Percentiles rank a stretch among this genome's conserved stretches.
Evolutionary conservation across 345 rosid genomes (phyloP).

Genomic region (Eutrema heterophyllum): DNA sequence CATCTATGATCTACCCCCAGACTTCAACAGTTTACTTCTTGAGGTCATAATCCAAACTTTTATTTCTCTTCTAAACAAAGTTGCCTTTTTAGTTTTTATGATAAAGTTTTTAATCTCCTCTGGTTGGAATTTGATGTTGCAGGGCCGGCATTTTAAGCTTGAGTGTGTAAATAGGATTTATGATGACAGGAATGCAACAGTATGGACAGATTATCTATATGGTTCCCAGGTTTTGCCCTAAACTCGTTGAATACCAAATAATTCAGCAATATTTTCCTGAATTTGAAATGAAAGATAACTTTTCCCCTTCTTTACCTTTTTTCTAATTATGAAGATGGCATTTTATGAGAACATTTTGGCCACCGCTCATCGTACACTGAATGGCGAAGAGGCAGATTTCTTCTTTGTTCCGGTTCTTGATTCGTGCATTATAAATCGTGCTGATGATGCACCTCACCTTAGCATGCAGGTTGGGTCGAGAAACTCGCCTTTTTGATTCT

Average conservation of each 20-base stretch:
- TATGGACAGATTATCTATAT: slow-evolving; percentile 87
- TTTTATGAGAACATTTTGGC: slow-evolving; percentile 89
- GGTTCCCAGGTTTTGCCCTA: slow-evolving; percentile 71
- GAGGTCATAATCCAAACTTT: slow-evolving; percentile 57
- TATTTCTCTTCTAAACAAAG: background rate
- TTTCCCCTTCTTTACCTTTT: background rate
- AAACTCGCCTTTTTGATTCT: background rate
- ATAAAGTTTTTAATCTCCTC: background rate
- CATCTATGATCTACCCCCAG: slow-evolving; percentile 90
- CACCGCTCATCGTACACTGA: slow-evolving; percentile 71
- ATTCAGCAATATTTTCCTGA: background rate
- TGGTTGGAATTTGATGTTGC: slow-evolving; percentile 28
- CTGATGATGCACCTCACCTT: slow-evolving; percentile 89
- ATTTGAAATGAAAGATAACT: background rate
- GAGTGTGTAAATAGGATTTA: slow-evolving; percentile 91
- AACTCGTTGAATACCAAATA: background rate
- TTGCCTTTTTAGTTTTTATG: background rate
- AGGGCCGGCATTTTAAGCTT: slow-evolving; percentile 91
- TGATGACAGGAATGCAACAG: slow-evolving; percentile 66
- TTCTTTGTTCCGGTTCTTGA: slow-evolving; percentile 99
- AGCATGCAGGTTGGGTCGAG: slow-evolving; percentile 50
- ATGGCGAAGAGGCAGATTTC: slow-evolving; percentile 93
- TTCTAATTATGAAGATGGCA: slow-evolving; percentile 61
- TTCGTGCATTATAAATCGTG: slow-evolving; percentile 90
- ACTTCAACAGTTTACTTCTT: slow-evolving; percentile 86